phyloP scores from a whole-genome alignment of 2,329 filamentous ascomycete genomes.

The Apiospora rasikravindrae region DNA sequence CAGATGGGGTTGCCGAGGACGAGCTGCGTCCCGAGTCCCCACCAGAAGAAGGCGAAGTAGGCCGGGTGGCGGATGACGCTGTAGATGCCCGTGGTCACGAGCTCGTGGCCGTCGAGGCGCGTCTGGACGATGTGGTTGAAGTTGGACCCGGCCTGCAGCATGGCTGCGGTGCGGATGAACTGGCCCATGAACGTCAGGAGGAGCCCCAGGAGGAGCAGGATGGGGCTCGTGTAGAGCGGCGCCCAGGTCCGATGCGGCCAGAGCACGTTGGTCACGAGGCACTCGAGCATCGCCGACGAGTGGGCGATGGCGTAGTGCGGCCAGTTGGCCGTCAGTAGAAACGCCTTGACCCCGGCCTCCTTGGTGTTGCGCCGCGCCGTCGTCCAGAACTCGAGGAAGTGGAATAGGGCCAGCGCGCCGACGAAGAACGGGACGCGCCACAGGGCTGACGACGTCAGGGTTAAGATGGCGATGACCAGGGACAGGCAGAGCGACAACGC shows the following conservation, averaged over 20 bases:
- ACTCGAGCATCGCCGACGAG: conserved; percentile 74
- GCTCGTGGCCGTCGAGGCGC: conserved; percentile 69
- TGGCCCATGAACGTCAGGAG: conserved; percentile 73
- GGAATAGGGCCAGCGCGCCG: conserved; percentile 75
- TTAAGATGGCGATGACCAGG: conserved; percentile 39
- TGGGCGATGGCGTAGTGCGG: conserved; percentile 85
- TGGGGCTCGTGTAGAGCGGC: conserved; percentile 48
- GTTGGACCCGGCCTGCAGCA: conserved; percentile 85
- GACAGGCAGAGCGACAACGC: conserved; percentile 45
- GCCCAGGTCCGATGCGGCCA: conserved; percentile 57
- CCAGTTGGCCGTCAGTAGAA: conserved; percentile 86
- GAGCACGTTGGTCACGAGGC: conserved; percentile 63
- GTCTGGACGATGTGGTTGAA: conserved; percentile 91
- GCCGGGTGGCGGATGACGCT: conserved; percentile 78
- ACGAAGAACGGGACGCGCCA: conserved; percentile 73
- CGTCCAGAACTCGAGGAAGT: conserved; percentile 95
- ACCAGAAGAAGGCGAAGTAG: conserved; percentile 99
- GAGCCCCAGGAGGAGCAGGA: conserved; percentile 63
- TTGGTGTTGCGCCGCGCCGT: conserved; percentile 84
- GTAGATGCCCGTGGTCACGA: conserved; percentile 89
- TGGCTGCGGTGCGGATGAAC: conserved; percentile 76
- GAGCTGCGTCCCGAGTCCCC: conserved; percentile 93
- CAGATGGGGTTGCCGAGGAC: conserved; percentile 85
- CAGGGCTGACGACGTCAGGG: conserved; percentile 50
- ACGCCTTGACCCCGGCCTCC: conserved; percentile 74